Conservation (phyloP, 345 rosid species). For the Theobroma cacao region DNA sequence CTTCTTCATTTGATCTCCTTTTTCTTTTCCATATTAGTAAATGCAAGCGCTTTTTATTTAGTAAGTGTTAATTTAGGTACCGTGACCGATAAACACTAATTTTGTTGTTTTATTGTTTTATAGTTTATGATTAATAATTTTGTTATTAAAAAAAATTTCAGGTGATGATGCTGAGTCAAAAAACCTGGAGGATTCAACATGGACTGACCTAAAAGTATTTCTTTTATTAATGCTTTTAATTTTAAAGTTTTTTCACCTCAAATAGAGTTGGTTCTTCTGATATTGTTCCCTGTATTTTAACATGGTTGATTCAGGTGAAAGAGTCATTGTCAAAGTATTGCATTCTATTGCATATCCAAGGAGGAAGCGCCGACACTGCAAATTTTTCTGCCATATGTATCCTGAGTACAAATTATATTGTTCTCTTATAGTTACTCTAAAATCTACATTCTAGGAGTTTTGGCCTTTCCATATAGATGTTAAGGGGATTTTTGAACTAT, state of each 20-base stretch:
- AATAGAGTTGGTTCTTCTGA: background rate
- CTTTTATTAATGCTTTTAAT: background rate
- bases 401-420: slow-evolving; percentile 31
- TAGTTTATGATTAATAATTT: background rate
- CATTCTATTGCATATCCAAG: slow-evolving; percentile 58
- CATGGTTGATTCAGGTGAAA: slow-evolving; percentile 45
- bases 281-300: background rate
- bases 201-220: slow-evolving; percentile 44
- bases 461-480: background rate
- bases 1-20: background rate
- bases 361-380: slow-evolving; percentile 57
- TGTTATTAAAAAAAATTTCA: slow-evolving; percentile 18
- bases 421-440: background rate
- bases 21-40: background rate
- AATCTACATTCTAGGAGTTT: background rate
- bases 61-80: no score
- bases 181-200: slow-evolving; percentile 55
- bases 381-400: slow-evolving; percentile 87
- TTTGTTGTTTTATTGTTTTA: background rate
- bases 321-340: slow-evolving; percentile 76
- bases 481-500: background rate
- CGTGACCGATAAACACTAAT: background rate
- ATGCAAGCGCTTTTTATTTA: background rate
- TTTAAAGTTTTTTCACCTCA: background rate
- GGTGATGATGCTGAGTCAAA: slow-evolving; percentile 55